A percentile compares a stretch with the other conserved stretches of the same genome.
phyloP scores from a whole-genome alignment of 106 monocot species.

The Agapanthus africanus region DNA sequence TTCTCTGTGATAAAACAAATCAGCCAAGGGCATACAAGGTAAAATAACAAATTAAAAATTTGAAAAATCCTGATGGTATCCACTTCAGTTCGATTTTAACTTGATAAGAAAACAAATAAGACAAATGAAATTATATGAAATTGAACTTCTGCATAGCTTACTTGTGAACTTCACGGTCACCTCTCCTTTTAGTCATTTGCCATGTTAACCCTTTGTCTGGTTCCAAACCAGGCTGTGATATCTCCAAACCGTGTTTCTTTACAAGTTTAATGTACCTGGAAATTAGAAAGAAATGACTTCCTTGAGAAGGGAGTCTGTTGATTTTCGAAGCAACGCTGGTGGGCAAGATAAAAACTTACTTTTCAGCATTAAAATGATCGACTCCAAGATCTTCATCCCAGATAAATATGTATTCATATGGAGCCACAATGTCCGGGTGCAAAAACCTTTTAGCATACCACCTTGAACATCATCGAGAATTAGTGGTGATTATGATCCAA shows the following conservation, averaged over 20 bases:
- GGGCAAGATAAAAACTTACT: constrained; percentile 20
- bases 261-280: constrained; percentile 46
- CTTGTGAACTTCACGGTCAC: constrained; percentile 53
- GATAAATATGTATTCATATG: constrained; percentile 55
- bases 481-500: not conserved
- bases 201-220: constrained; percentile 45
- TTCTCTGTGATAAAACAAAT: constrained; percentile 22
- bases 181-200: constrained; percentile 55
- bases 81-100: not conserved
- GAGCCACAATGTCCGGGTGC: constrained; percentile 50
- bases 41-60: not conserved
- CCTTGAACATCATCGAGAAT: constrained; percentile 17
- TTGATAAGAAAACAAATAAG: not conserved
- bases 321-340: not conserved
- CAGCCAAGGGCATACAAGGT: not conserved
- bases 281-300: not conserved
- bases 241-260: constrained; percentile 48
- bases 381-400: constrained; percentile 65
- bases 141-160: constrained; percentile 13
- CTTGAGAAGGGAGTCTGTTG: not conserved
- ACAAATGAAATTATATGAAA: not conserved
- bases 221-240: constrained; percentile 58
- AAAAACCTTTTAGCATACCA: constrained; percentile 58
- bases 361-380: constrained; percentile 55
- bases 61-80: not conserved